Base-by-base conservation (phyloP, 2,329 filamentous ascomycete species). In the Alternaria gaisen region DNA sequence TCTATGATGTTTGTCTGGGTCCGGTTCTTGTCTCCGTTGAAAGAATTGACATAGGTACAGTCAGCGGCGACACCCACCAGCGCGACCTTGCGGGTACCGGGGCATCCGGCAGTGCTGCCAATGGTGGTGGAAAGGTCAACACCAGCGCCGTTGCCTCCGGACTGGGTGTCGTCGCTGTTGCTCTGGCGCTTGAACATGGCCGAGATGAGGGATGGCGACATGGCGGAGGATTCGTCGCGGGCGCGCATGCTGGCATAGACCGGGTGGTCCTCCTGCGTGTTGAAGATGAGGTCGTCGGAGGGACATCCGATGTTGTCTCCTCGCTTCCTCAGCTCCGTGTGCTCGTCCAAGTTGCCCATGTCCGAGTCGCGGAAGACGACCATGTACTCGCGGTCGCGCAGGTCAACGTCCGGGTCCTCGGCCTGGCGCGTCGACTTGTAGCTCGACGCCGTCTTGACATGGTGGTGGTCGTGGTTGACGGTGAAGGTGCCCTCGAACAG, bases 331-430 rank as follows among this genome's bases (percentile, higher is more conserved):
- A 95, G 79, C 64, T 94, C 90, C 22, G 82, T 80, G 56, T 86
- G 85, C 38, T 80, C 78, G n/a, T 73, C 73, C 63, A 71, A 74
- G 42, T 71, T 68, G 48, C 64, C 65, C 72, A 97, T 88, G 77
- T 99, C 95, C 28, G 93, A 97, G 75, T 98, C 94, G 66, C 94
- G 88, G 85, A 92, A 98, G 1, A 97, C 86, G 36, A 97, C 85
- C 94, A 99, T 95, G 74, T 87, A 90, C 63, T 97, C 91, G 32
- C 89, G 86, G 5, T 82, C 83, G 46, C 82, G 79, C 30, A 83
- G 75, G 32, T 85, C 80, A 8, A 92, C 77, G 26, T 85, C 82
- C 2, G 93, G 92, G 76, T 99, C 95, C 44, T 81, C 77, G 63
- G 92, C 87, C 73, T 67, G 32, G 87, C 90, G 57, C 46, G 92